phyloP scores from a whole-genome alignment of 768 basidiomycete genomes.

The Mycena albidolilacea region DNA sequence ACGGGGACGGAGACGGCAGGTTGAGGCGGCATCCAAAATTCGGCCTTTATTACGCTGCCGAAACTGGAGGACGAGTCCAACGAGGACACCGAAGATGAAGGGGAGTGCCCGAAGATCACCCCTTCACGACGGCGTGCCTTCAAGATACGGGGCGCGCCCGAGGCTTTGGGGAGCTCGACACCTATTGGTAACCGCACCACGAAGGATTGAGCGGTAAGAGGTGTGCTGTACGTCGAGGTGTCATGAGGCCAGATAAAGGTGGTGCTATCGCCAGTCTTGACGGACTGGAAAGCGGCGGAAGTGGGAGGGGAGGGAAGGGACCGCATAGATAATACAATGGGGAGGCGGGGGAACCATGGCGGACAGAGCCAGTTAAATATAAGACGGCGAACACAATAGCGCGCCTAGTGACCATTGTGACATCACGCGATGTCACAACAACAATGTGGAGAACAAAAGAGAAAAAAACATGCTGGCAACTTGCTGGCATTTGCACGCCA shows the following conservation, averaged over 20 bases:
- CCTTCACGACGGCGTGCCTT: conserved; percentile 44
- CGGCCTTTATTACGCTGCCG: conserved; percentile 27
- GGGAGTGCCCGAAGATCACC: conserved; percentile 41
- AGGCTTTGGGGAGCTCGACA: conserved; percentile 1
- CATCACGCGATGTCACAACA: not conserved
- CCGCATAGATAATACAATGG: conserved; percentile 7
- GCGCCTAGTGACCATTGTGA: not conserved
- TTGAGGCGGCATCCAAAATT: conserved; percentile 29
- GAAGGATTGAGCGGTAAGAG: conserved; percentile 21
- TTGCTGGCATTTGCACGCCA: not conserved
- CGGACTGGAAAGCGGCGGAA: conserved; percentile 8
- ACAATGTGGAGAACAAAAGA: not conserved
- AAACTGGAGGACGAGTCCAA: conserved; percentile 34
- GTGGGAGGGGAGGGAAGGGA: conserved; percentile 35
- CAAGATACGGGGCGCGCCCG: conserved; percentile 21
- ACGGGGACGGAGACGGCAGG: conserved; percentile 4
- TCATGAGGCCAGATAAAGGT: conserved; percentile 15
- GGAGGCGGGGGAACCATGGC: conserved; percentile 9
- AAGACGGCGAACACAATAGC: conserved; percentile 2
- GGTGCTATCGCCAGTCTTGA: conserved; percentile 7
- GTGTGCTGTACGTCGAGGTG: conserved; percentile 18
- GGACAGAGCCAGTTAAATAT: conserved; percentile 18
- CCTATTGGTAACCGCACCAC: conserved; percentile 28
- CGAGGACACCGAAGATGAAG: conserved; percentile 40
- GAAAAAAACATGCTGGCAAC: not conserved